Base-by-base conservation (phyloP, 306 rosid genomes). In the Pterocarpus macrocarpus region DNA sequence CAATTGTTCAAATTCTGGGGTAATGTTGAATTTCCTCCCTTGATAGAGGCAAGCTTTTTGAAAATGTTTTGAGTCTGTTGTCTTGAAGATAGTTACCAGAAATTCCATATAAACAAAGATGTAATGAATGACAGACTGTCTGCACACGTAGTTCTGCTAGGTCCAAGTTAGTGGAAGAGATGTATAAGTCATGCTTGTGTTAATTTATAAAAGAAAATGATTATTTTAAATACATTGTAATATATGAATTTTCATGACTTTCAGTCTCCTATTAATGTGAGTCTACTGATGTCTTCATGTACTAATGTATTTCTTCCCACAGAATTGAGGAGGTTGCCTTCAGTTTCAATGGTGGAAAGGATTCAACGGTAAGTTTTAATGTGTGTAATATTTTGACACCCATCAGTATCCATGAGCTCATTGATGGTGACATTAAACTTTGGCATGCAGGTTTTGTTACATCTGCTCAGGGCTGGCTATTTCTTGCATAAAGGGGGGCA, bases 321-420 rank as follows among this genome's bases (percentile, higher is more conserved):
- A 92, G 97, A 6, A 88, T 89, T 68, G 92, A 95, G 76, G 99
- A 95, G 88, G 94, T 91, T 64, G 91, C 97, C n/a, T 93, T 95
- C 82, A 91, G 99, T 86, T 93, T 95, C 87, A 95, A 95, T 79
- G 99, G 97, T 34, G 99, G 99, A 83, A 95, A 95, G 88, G 99
- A 95, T 89, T 93, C 99, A 62, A 95, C 98, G 1, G 98, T 95
- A 84, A 88, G 94, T 90, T 83, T 79, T 22, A 50, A 68, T 75
- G 50, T 70, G 28, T 32, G 57, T 43, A 78, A 73, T 74, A 69
- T 67, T 69, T 82, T 52, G 64, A 73, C 79, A 30, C 41, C 36
- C 47, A 68, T 82, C 77, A 38, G 57, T 62, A 9, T 73, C 17
- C 44, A 68, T 52, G 76, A 35, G 72, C 71, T 67, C 67, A 36